phyloP scores from a whole-genome alignment of 2,329 filamentous ascomycete genomes.

The Claviceps capensis region DNA sequence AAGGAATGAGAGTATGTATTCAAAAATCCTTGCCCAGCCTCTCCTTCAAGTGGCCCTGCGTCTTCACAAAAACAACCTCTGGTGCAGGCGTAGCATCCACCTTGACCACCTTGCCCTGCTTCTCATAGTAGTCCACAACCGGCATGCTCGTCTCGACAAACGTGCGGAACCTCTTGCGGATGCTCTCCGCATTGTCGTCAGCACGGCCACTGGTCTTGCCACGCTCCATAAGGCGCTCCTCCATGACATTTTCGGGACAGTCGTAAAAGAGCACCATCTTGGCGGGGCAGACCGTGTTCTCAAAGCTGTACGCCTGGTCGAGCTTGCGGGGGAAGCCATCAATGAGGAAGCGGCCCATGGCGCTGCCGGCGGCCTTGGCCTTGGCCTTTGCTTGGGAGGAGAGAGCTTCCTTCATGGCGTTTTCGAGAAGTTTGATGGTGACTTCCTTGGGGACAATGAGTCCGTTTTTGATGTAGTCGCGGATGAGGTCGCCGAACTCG shows the following conservation, averaged over 20 bases:
- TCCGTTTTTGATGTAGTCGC: constrained; percentile 84
- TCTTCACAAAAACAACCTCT: constrained; percentile 44
- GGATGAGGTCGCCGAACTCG: constrained; percentile 87
- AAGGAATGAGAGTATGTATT: not conserved
- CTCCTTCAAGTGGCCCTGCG: constrained; percentile 34
- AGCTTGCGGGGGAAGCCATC: constrained; percentile 90
- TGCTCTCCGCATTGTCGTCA: constrained; percentile 91
- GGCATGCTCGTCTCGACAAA: constrained; percentile 97
- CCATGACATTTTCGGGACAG: constrained; percentile 82
- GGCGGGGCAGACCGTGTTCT: constrained; percentile 72
- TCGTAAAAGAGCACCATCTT: constrained; percentile 88
- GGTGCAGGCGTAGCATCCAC: constrained; percentile 58
- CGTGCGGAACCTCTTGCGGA: constrained; percentile 88
- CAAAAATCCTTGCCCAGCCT: constrained; percentile 29
- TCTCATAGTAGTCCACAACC: constrained; percentile 74
- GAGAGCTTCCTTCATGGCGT: constrained; percentile 70
- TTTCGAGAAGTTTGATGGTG: constrained; percentile 83
- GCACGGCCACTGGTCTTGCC: constrained; percentile 84
- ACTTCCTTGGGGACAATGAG: constrained; percentile 98
- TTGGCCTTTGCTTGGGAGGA: not conserved
- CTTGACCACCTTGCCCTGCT: constrained; percentile 65
- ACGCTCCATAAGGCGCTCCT: constrained; percentile 67
- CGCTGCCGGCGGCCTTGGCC: constrained; percentile 24
- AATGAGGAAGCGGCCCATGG: constrained; percentile 59
- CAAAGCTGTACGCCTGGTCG: constrained; percentile 91